Evolutionary conservation across 2,329 filamentous ascomycete species (phyloP).

Genomic region (Aspergillus sp.): DNA sequence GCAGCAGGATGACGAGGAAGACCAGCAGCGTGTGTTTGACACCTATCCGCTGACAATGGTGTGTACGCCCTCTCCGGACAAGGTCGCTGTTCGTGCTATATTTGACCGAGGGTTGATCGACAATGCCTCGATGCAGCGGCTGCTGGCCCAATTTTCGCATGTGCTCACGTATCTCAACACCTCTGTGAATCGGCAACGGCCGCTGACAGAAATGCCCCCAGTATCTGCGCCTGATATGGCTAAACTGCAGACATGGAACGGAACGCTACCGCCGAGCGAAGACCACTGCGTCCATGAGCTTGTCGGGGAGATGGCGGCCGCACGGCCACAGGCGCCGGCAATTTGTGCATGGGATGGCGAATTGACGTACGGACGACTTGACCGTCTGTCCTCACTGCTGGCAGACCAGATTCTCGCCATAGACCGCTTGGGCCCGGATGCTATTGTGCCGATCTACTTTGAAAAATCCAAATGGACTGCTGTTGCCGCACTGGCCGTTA

Average conservation of each 20-base stretch:
- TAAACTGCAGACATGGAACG: constrained; percentile 5
- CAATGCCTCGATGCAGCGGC: too few relatives aligned
- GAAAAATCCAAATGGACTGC: constrained; percentile 25
- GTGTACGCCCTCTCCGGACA: neutral
- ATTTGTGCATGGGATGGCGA: constrained; percentile 22
- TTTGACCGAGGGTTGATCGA: neutral
- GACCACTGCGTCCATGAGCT: constrained; percentile 3
- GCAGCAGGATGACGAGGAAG: neutral
- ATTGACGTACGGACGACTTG: constrained; percentile 18
- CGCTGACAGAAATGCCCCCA: neutral
- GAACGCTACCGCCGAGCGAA: neutral
- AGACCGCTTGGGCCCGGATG: constrained; percentile 17
- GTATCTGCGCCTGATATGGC: neutral
- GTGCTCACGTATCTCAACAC: neutral
- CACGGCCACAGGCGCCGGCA: constrained; percentile 7
- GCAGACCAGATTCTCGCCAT: constrained; percentile 21
- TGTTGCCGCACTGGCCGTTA: constrained; percentile 19
- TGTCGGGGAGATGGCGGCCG: constrained; percentile 1
- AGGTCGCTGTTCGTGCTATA: neutral
- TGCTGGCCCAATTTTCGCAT: too few relatives aligned
- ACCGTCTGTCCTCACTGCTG: constrained; percentile 21
- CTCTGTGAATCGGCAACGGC: neutral
- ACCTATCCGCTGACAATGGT: neutral
- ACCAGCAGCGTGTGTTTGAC: neutral
- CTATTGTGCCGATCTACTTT: constrained; percentile 20